phyloP scores from a whole-genome alignment of 257 asterid genomes.

The Paraleonurus japonicus region DNA sequence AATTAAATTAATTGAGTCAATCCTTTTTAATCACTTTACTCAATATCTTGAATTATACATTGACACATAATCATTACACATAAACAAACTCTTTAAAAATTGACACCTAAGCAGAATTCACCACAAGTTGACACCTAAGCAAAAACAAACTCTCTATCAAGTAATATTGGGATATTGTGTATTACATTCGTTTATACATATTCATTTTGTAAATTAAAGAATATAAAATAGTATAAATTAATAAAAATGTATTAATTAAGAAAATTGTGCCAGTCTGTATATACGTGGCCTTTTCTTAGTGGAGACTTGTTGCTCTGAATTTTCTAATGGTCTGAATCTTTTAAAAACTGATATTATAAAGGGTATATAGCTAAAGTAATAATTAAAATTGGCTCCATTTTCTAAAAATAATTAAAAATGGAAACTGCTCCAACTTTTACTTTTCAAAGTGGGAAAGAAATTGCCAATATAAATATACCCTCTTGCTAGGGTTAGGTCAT shows the following conservation, averaged over 20 bases:
- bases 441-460: slow-evolving; percentile 41
- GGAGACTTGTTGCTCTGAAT: slow-evolving; percentile 23
- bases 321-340: slow-evolving; percentile 18
- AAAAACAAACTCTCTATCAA: too few species aligned
- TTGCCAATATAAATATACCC: slow-evolving; percentile 33
- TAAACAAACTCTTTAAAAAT: too few species aligned
- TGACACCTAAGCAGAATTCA: too few species aligned
- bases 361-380: neutral
- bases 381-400: neutral
- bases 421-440: slow-evolving; percentile 27
- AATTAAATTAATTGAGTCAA: too few species aligned
- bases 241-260: too few species aligned
- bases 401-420: neutral
- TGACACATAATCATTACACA: too few species aligned
- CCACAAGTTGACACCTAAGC: too few species aligned
- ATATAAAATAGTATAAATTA: too few species aligned
- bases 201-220: too few species aligned
- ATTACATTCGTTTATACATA: neutral
- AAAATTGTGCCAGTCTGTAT: slow-evolving; percentile 36
- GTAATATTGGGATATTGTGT: too few species aligned
- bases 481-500: slow-evolving; percentile 44
- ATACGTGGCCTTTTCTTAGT: slow-evolving; percentile 36
- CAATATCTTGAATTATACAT: too few species aligned
- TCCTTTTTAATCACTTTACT: too few species aligned
- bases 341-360: neutral